These are phyloP conservation scores for Pythium rhizo-oryzae DNA, from an alignment of 352 stramenopile genomes.

Conservation along the genomic window DNA sequence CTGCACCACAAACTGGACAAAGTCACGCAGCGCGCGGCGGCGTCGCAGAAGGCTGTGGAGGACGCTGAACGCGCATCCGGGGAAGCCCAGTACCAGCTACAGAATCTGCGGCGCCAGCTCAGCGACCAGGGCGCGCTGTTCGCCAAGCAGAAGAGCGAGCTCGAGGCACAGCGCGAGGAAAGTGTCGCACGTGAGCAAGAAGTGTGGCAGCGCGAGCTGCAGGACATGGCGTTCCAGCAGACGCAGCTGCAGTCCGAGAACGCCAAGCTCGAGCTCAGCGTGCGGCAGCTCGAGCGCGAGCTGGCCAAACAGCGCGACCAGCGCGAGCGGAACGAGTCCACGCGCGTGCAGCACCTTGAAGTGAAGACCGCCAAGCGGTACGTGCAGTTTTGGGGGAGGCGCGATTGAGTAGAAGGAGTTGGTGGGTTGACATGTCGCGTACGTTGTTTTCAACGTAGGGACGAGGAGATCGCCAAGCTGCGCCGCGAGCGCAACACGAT, in stretches of 20 bases:
- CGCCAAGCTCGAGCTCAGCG: constrained; percentile 56
- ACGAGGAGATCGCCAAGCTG: constrained; percentile 58
- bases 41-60: constrained; percentile 32
- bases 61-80: constrained; percentile 31
- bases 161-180: constrained; percentile 38
- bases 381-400: not conserved
- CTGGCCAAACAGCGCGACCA: constrained; percentile 54
- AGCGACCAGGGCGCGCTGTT: constrained; percentile 36
- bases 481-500: constrained; percentile 70
- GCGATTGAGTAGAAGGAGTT: not conserved
- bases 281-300: constrained; percentile 67
- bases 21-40: constrained; percentile 12
- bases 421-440: not conserved
- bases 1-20: constrained; percentile 35
- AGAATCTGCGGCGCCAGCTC: constrained; percentile 48
- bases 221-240: constrained; percentile 53
- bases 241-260: constrained; percentile 53
- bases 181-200: constrained; percentile 52
- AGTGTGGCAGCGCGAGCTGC: constrained; percentile 60
- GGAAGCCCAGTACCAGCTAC: constrained; percentile 38
- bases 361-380: constrained; percentile 48
- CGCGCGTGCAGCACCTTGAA: constrained; percentile 45
- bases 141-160: constrained; percentile 28
- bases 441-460: constrained; percentile 30
- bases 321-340: constrained; percentile 43